phyloP scores from a whole-genome alignment of 73 alveolate genomes.

The Blepharisma japonicum region DNA sequence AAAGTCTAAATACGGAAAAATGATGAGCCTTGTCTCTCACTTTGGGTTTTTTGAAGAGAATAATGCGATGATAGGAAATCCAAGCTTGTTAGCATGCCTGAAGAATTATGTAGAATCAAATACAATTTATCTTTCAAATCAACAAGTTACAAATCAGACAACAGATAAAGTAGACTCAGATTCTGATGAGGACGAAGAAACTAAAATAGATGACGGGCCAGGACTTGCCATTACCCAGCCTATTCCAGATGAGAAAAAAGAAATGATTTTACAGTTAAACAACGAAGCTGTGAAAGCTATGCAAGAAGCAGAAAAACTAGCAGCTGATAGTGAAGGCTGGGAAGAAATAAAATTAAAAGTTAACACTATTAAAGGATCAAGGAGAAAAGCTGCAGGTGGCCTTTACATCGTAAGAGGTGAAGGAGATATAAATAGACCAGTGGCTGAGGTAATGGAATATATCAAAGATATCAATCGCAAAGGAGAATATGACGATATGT shows the following conservation, averaged over 20 bases:
- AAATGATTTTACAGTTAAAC: not conserved
- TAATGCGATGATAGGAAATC: not conserved
- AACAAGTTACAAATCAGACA: not conserved
- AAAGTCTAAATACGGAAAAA: not conserved
- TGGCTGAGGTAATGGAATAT: constrained; percentile 26
- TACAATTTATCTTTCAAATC: not conserved
- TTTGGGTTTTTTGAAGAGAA: not conserved
- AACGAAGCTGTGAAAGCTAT: not conserved
- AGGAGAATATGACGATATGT: constrained; percentile 47
- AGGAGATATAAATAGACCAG: constrained; percentile 35
- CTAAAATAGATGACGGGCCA: not conserved
- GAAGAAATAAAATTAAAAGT: not conserved
- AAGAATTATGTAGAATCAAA: constrained; percentile 14
- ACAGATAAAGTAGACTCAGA: not conserved
- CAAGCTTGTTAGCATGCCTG: not conserved
- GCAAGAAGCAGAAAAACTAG: not conserved
- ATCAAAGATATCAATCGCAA: constrained; percentile 34
- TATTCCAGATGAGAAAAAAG: not conserved
- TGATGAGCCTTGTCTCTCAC: not conserved
- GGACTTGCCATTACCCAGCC: not conserved
- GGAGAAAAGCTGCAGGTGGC: constrained; percentile 36
- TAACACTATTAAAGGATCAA: not conserved
- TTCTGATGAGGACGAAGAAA: constrained; percentile 16
- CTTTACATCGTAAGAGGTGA: constrained; percentile 38
- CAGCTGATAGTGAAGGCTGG: not conserved